Conservation (phyloP, 139 green algal genomes). For the Tetraselmis chui region DNA sequence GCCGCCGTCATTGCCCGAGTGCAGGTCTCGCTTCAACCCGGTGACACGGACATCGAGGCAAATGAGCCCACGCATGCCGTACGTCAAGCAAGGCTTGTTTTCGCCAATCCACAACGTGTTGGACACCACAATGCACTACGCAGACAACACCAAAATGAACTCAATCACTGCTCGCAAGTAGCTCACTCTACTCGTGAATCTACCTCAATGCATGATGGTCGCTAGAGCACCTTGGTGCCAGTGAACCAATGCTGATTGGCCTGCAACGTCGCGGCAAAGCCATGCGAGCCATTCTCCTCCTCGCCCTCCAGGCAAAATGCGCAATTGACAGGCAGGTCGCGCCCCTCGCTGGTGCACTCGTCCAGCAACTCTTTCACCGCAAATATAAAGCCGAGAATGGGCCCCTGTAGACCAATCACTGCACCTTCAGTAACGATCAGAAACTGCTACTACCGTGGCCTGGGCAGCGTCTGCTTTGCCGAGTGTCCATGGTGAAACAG, state of each 20-base stretch:
- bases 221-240: constrained; percentile 57
- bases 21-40: constrained; percentile 77
- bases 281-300: constrained; percentile 36
- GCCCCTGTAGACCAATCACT: constrained; percentile 39
- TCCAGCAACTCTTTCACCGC: constrained; percentile 80
- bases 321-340: constrained; percentile 76
- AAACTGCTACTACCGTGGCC: neutral
- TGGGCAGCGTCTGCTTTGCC: too few relatives aligned
- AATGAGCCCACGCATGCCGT: constrained; percentile 88
- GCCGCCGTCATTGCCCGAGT: constrained; percentile 92
- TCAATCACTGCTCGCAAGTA: too few relatives aligned
- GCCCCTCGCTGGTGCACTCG: constrained; percentile 24
- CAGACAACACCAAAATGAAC: too few relatives aligned
- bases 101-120: constrained; percentile 92
- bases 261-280: constrained; percentile 34
- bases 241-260: constrained; percentile 67
- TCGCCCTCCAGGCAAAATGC: constrained; percentile 85
- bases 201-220: too few relatives aligned
- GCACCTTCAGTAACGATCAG: neutral
- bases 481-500: too few relatives aligned
- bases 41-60: constrained; percentile 43
- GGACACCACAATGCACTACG: constrained; percentile 65
- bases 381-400: constrained; percentile 86
- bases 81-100: constrained; percentile 86
- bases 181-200: too few relatives aligned